Conservation (phyloP, 495 filamentous ascomycete genomes). For the Polyplosphaeria fusca region DNA sequence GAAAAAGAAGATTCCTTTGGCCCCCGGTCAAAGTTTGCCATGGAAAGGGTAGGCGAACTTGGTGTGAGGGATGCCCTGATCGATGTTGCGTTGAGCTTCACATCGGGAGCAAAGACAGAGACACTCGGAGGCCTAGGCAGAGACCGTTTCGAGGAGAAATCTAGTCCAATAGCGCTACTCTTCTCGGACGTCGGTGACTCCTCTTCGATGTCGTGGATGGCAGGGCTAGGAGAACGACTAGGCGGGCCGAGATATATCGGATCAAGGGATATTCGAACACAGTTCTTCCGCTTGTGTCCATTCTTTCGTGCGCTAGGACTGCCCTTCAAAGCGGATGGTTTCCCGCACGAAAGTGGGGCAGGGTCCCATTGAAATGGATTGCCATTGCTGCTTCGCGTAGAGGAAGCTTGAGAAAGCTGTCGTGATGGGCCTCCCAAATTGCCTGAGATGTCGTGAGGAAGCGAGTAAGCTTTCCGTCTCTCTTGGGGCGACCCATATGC, state of each 20-base stretch:
- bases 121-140: constrained; percentile 31
- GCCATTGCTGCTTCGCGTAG: constrained; percentile 31
- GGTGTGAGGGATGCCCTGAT: constrained; percentile 35
- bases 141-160: constrained; percentile 22
- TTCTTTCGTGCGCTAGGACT: constrained; percentile 31
- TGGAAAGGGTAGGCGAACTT: constrained; percentile 36
- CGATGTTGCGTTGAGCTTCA: constrained; percentile 28
- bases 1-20: neutral
- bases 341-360: constrained; percentile 18
- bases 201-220: constrained; percentile 38
- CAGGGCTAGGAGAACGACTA: constrained; percentile 35
- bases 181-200: constrained; percentile 18
- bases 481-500: constrained; percentile 30
- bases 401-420: constrained; percentile 28
- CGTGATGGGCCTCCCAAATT: constrained; percentile 10
- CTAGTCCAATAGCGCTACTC: constrained; percentile 10
- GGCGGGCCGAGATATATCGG: constrained; percentile 39
- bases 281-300: constrained; percentile 28
- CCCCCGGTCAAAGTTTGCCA: constrained; percentile 14
- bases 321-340: constrained; percentile 31
- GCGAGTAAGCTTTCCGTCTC: constrained; percentile 13
- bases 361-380: constrained; percentile 35
- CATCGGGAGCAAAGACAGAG: constrained; percentile 31
- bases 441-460: constrained; percentile 3
- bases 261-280: constrained; percentile 31